phyloP scores from a whole-genome alignment of 345 rosid genomes.

The Gossypioides kirkii region DNA sequence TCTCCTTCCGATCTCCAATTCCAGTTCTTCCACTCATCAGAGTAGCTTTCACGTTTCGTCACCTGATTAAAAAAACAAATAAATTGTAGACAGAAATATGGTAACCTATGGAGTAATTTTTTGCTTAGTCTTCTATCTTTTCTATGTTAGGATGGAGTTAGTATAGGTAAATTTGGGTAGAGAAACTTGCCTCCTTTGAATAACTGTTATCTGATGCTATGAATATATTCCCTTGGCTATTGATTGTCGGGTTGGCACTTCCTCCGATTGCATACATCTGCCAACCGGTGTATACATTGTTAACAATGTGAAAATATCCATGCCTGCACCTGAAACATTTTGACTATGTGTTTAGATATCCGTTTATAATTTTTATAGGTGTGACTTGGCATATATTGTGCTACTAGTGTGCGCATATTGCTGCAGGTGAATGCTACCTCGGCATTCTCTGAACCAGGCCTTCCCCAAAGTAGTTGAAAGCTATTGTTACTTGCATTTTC shows the following conservation, averaged over 20 bases:
- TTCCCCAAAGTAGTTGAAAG: slow-evolving; percentile 65
- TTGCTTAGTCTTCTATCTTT: neutral
- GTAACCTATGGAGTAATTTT: neutral
- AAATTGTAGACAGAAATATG: neutral
- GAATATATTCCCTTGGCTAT: slow-evolving; percentile 64
- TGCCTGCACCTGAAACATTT: slow-evolving; percentile 52
- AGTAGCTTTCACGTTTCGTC: slow-evolving; percentile 43
- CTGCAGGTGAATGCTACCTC: slow-evolving; percentile 28
- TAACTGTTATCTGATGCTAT: slow-evolving; percentile 38
- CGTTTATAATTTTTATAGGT: neutral
- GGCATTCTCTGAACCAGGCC: slow-evolving; percentile 72
- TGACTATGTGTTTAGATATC: neutral
- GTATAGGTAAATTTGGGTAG: neutral
- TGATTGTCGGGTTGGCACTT: slow-evolving; percentile 70
- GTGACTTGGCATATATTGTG: neutral
- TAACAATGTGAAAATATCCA: slow-evolving; percentile 68
- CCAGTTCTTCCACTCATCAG: slow-evolving; percentile 52
- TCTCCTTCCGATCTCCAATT: slow-evolving; percentile 73
- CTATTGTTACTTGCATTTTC: slow-evolving; percentile 61
- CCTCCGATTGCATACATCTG: slow-evolving; percentile 68
- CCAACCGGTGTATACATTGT: slow-evolving; percentile 56
- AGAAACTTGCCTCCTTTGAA: slow-evolving; percentile 48
- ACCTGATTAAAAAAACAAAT: slow-evolving; percentile 28
- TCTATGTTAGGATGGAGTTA: neutral
- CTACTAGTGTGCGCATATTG: neutral